Percentiles rank a stretch among this genome's conserved stretches.
phyloP scores from a whole-genome alignment of 2,329 filamentous ascomycete species.

The Dothideomycetes sp. region DNA sequence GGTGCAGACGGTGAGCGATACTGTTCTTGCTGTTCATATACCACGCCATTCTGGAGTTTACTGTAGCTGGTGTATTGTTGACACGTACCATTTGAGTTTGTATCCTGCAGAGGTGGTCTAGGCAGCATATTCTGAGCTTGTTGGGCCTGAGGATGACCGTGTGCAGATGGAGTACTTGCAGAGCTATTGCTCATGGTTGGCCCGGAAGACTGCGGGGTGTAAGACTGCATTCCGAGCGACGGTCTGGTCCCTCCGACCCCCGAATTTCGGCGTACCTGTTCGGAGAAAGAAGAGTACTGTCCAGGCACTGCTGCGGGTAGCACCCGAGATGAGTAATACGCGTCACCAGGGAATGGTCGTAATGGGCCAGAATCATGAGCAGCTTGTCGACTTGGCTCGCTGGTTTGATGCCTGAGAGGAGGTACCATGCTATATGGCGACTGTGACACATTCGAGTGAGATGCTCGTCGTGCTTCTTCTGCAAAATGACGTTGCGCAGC shows the following conservation, averaged over 20 bases:
- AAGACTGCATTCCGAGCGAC: conserved; percentile 5
- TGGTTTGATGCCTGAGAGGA: conserved; percentile 14
- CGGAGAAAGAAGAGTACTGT: conserved; percentile 22
- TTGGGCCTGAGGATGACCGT: not conserved
- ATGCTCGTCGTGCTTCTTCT: conserved; percentile 5
- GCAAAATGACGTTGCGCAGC: conserved; percentile 5
- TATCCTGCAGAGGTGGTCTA: not conserved
- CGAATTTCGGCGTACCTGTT: conserved; percentile 16
- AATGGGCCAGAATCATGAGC: conserved; percentile 14
- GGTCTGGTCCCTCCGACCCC: conserved; percentile 1
- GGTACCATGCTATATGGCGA: not conserved
- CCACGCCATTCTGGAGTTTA: not conserved
- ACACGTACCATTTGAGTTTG: not conserved
- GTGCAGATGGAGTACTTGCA: conserved; percentile 2
- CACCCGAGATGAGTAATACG: conserved; percentile 24
- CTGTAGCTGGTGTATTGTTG: not conserved
- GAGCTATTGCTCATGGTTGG: not conserved
- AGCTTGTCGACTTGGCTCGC: conserved; percentile 12
- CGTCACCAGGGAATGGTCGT: conserved; percentile 23
- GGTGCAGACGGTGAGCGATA: not conserved
- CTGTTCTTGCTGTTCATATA: not conserved
- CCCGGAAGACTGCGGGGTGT: conserved; percentile 6
- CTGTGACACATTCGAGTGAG: not conserved
- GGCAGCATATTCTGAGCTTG: not conserved
- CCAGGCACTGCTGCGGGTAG: conserved; percentile 24